Percentiles rank a stretch among this genome's conserved stretches.
Evolutionary conservation across 805 yeast genomes (phyloP).

Genomic region (Danielia oregonensis): DNA sequence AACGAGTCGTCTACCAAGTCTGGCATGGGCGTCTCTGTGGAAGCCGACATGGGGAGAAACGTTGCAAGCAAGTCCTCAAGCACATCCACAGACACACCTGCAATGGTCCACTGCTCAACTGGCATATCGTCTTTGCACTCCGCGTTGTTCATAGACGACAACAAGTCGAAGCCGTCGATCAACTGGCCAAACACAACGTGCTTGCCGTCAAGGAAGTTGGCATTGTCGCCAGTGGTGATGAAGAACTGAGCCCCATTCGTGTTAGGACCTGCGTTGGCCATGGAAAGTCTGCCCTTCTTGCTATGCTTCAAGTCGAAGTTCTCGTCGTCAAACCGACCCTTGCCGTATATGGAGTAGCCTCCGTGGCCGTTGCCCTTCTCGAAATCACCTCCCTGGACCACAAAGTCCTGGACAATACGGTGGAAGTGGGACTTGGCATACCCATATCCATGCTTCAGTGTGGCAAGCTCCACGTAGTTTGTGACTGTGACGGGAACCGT

Average conservation of each 20-base stretch:
- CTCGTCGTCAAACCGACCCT: conserved; percentile 22
- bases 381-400: conserved; percentile 40
- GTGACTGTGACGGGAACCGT: conserved; percentile 26
- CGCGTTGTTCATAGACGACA: conserved; percentile 10
- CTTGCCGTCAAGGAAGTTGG: conserved; percentile 17
- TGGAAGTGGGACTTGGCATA: conserved; percentile 25
- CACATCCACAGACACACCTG: too few species aligned
- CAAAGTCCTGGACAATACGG: conserved; percentile 32
- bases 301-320: conserved; percentile 22
- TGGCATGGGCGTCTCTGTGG: conserved; percentile 1
- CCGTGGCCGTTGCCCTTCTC: conserved; percentile 22
- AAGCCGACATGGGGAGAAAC: too few species aligned
- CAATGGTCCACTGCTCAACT: conserved; percentile 6
- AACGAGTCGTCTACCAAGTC: conserved; percentile 4
- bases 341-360: conserved; percentile 26
- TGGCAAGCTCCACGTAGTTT: conserved; percentile 30
- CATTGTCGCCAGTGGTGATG: conserved; percentile 16
- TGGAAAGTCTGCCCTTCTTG: conserved; percentile 29
- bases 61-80: too few species aligned
- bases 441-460: conserved; percentile 25
- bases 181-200: conserved; percentile 29
- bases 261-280: conserved; percentile 24
- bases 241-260: conserved; percentile 25
- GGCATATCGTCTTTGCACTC: conserved; percentile 6
- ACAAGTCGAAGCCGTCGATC: conserved; percentile 18